Conservation (phyloP, 2,329 filamentous ascomycete species). For the Cladophialophora carrionii region DNA sequence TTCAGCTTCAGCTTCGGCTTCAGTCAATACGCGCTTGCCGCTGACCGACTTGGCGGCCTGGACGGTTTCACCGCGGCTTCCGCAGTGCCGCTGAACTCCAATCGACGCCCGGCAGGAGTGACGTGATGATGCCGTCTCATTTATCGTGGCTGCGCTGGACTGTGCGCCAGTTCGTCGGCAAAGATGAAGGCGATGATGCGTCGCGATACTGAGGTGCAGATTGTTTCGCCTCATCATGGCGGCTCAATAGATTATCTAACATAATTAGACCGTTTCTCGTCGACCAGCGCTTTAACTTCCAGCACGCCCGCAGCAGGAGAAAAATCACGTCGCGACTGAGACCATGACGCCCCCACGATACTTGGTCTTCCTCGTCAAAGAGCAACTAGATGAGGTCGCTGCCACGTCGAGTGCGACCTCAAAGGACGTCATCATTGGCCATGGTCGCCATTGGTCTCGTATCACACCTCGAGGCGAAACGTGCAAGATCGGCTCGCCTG, state of each 20-base stretch:
- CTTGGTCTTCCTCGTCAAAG: background rate
- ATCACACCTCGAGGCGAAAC: background rate
- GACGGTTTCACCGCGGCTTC: constrained; percentile 18
- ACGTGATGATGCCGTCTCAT: constrained; percentile 26
- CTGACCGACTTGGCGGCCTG: constrained; percentile 27
- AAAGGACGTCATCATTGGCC: constrained; percentile 17
- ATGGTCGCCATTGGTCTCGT: constrained; percentile 1
- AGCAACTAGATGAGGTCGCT: background rate
- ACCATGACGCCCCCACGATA: background rate
- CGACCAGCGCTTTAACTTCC: background rate
- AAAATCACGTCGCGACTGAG: background rate
- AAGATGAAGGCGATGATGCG: background rate
- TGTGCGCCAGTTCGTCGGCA: background rate
- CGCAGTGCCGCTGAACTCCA: constrained; percentile 15
- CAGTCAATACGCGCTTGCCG: background rate
- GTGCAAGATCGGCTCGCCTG: background rate
- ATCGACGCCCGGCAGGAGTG: constrained; percentile 18
- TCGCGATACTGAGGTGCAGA: constrained; percentile 1
- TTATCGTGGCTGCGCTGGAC: background rate
- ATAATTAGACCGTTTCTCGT: background rate
- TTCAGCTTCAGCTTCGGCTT: background rate
- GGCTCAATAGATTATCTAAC: background rate
- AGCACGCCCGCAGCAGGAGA: background rate
- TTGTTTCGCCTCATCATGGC: constrained; percentile 14
- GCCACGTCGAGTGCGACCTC: background rate